Conservation (phyloP, 345 rosid genomes). For the Bruguiera gymnorhiza region DNA sequence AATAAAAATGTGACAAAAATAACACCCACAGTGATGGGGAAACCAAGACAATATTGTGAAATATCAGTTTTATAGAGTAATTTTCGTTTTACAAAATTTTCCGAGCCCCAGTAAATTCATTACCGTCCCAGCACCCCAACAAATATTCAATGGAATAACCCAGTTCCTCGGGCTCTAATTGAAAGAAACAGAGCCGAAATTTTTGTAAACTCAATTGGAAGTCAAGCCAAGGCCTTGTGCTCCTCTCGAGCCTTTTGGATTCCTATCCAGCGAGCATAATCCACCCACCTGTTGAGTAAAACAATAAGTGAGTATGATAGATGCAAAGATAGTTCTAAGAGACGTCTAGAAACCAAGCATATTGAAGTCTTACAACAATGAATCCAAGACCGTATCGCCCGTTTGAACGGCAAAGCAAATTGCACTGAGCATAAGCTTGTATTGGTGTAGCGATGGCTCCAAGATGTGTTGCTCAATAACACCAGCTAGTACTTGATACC, state of each 20-base stretch:
- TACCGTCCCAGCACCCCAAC: too few species aligned
- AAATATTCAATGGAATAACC: too few species aligned
- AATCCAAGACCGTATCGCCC: constrained; percentile 96
- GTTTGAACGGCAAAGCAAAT: constrained; percentile 93
- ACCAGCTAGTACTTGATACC: constrained; percentile 97
- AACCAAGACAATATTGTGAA: too few species aligned
- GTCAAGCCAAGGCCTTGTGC: constrained; percentile 14
- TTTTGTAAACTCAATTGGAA: neutral
- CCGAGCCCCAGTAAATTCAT: too few species aligned
- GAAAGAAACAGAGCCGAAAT: neutral
- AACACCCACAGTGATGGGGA: too few species aligned
- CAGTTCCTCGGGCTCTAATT: too few species aligned
- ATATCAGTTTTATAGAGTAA: too few species aligned
- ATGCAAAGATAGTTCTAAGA: neutral
- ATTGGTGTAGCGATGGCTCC: constrained; percentile 88
- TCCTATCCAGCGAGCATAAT: constrained; percentile 86
- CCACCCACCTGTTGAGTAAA: constrained; percentile 78
- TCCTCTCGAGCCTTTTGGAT: constrained; percentile 73
- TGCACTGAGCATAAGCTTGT: constrained; percentile 79
- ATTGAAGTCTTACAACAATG: too few species aligned
- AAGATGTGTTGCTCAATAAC: constrained; percentile 84
- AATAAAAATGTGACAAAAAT: too few species aligned
- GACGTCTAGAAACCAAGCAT: too few species aligned
- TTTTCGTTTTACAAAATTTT: too few species aligned
- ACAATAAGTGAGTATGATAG: neutral